phyloP scores from a whole-genome alignment of 1,139 yeast genomes.

The Geotrichum klebahnii region DNA sequence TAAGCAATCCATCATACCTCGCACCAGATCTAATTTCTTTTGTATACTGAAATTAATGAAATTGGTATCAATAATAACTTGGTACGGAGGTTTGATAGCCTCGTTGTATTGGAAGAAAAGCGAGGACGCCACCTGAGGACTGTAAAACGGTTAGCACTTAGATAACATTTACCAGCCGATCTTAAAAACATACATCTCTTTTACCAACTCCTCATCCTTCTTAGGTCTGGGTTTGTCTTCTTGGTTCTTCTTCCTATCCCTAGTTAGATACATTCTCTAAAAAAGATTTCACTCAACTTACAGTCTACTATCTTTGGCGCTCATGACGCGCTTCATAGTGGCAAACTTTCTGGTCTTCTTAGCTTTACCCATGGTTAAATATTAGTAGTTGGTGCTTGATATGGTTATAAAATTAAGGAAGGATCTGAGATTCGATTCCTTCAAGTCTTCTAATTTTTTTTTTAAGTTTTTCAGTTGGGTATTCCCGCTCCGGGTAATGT shows the following conservation, averaged over 20 bases:
- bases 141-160: slow-evolving; percentile 19
- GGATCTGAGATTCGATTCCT: background rate
- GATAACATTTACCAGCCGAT: background rate
- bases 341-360: slow-evolving; percentile 96
- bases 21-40: slow-evolving; percentile 84
- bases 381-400: background rate
- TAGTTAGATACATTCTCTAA: background rate
- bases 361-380: slow-evolving; percentile 80
- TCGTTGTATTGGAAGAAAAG: slow-evolving; percentile 90
- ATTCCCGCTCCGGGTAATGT: slow-evolving; percentile 11
- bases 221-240: slow-evolving; percentile 37
- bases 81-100: slow-evolving; percentile 95
- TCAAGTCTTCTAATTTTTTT: background rate
- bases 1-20: slow-evolving; percentile 94
- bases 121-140: slow-evolving; percentile 95
- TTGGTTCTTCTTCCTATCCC: slow-evolving; percentile 40
- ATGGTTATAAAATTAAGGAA: slow-evolving; percentile 1
- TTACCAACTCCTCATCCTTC: slow-evolving; percentile 77
- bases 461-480: slow-evolving; percentile 6
- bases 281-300: slow-evolving; percentile 31
- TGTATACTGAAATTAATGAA: slow-evolving; percentile 94
- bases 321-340: slow-evolving; percentile 75
- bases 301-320: slow-evolving; percentile 66
- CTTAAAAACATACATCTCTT: slow-evolving; percentile 47
- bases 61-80: slow-evolving; percentile 90